Base-by-base conservation (phyloP, 2,329 filamentous ascomycete genomes). In the Hymenoscyphus infarciens region DNA sequence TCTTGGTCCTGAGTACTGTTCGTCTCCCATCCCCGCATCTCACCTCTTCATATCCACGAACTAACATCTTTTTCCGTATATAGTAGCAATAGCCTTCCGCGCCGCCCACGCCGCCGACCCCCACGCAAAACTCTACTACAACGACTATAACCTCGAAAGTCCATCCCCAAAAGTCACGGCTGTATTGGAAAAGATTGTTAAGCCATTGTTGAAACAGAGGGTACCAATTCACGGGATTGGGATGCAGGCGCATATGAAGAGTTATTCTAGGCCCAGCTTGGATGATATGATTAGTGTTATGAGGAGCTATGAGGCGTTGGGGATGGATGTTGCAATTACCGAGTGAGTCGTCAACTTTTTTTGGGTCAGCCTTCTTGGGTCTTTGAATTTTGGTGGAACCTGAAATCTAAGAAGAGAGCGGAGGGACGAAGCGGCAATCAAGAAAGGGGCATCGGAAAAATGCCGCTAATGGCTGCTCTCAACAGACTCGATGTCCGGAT, bases 101-200 rank as follows among this genome's bases (percentile, higher is more conserved):
- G 80, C 83, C 1, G 82, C 83, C 2, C 79, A 80, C 55, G 79
- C 79, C 35, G 82, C 82, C 1, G 82, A 84, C 62, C 81, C 83
- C 0, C 71, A 76, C 25, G 80, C 83, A 27, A 87, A 85, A 75
- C 77, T 89, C 35, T 86, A 84, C 71, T 72, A 72, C 62, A 86
- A 86, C 72, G 83, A 86, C 74, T 88, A 87, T 78, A 85, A 83
- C 74, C 83, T 87, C 66, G 86, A 88, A 74, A 77, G 75, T 58
- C 76, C 78, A 59, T 74, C 76, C 15, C 72, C 77, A 61, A 84
- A 85, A 75, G 77, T 78, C 10, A 75, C 77, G 38, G 75, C 72
- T 0, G 77, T 79, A 1, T 67, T 79, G 8, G 73, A 77, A 25
- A 78, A 67, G 2, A 62, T 84, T 25, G 77, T 84, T 62, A 70